phyloP scores from a whole-genome alignment of 106 monocot species.

The Apostasia shenzhenica region DNA sequence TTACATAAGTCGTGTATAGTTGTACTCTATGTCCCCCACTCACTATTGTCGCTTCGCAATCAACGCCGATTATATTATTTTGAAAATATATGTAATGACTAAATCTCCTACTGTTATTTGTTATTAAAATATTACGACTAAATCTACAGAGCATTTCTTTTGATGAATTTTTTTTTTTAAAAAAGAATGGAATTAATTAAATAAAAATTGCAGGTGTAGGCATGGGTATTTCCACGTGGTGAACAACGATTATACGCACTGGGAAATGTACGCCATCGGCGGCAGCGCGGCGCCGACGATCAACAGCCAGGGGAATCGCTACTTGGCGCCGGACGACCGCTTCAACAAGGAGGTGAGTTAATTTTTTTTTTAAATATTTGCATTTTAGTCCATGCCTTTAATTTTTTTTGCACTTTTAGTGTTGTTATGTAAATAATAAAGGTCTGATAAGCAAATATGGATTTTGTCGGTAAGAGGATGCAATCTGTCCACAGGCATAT shows the following conservation, averaged over 20 bases:
- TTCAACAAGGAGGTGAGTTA: neutral
- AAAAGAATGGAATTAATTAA: too few relatives aligned
- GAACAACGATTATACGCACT: neutral
- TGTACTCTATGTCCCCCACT: too few relatives aligned
- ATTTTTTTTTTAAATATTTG: neutral
- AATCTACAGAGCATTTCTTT: too few relatives aligned
- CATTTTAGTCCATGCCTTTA: neutral
- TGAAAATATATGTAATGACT: too few relatives aligned
- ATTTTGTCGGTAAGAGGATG: too few relatives aligned
- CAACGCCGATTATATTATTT: too few relatives aligned
- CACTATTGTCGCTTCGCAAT: too few relatives aligned
- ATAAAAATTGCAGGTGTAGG: neutral
- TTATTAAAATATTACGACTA: too few relatives aligned
- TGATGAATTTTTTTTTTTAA: too few relatives aligned
- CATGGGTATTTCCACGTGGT: slow-evolving; percentile 4
- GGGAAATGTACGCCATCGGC: slow-evolving; percentile 1
- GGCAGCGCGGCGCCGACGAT: neutral
- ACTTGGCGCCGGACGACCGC: neutral
- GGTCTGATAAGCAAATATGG: neutral
- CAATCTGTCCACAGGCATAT: neutral
- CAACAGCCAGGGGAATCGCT: slow-evolving; percentile 2
- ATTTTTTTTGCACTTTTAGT: neutral
- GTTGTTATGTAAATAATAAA: neutral
- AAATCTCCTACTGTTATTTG: too few relatives aligned
- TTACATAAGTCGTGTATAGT: too few relatives aligned